phyloP scores from a whole-genome alignment of 1,284 basidiomycete genomes.

The Meripilus lineatus region DNA sequence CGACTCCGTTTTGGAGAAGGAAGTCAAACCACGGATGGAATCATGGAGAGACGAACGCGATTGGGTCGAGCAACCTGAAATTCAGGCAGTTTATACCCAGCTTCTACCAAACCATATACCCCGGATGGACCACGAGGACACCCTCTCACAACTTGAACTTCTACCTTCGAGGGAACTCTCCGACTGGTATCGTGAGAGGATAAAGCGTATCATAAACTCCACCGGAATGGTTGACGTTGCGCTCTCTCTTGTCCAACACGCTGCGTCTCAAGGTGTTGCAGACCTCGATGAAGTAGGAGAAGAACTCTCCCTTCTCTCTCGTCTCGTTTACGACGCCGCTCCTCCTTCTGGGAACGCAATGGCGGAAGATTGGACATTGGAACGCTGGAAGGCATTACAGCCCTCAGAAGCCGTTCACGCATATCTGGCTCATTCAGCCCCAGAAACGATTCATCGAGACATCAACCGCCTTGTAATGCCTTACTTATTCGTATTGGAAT shows the following conservation, averaged over 20 bases:
- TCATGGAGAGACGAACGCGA: slow-evolving; percentile 50
- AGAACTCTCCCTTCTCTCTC: slow-evolving; percentile 80
- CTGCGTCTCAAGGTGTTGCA: slow-evolving; percentile 74
- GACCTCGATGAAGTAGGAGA: slow-evolving; percentile 83
- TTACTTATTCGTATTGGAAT: slow-evolving; percentile 87
- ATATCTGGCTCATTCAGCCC: slow-evolving; percentile 70
- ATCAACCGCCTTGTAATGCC: slow-evolving; percentile 80
- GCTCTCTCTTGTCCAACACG: slow-evolving; percentile 79
- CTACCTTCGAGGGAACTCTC: slow-evolving; percentile 39
- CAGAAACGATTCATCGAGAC: slow-evolving; percentile 61
- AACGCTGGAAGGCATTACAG: slow-evolving; percentile 65
- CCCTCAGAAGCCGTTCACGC: slow-evolving; percentile 63
- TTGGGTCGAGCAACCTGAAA: slow-evolving; percentile 47
- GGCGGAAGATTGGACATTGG: slow-evolving; percentile 67
- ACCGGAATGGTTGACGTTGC: slow-evolving; percentile 80
- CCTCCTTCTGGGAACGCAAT: slow-evolving; percentile 32
- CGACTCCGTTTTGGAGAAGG: slow-evolving; percentile 41
- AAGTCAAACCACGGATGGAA: slow-evolving; percentile 29
- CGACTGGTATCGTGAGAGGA: slow-evolving; percentile 70
- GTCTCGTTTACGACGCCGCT: slow-evolving; percentile 79
- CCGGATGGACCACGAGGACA: slow-evolving; percentile 5
- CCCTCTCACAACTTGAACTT: background rate
- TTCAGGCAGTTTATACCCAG: slow-evolving; percentile 36
- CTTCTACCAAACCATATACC: slow-evolving; percentile 15
- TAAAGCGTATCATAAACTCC: slow-evolving; percentile 54